These are phyloP conservation scores for Debaryomyces subglobosus DNA, from an alignment of 1,139 yeast species.

Conservation along the genomic window DNA sequence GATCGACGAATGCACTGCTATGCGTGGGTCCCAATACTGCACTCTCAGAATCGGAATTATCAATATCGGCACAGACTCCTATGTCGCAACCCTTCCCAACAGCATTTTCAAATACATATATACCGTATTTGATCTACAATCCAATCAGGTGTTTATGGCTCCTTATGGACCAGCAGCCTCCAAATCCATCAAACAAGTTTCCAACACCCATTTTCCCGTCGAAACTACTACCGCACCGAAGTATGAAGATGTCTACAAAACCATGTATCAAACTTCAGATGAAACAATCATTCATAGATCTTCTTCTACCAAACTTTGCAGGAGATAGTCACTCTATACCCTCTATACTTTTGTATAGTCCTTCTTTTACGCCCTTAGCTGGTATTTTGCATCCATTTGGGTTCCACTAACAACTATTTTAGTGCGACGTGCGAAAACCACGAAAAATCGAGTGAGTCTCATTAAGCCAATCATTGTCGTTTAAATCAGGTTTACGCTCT, in stretches of 20 bases:
- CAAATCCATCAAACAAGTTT: slow-evolving; percentile 5
- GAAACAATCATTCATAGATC: slow-evolving; percentile 15
- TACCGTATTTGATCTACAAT: slow-evolving; percentile 24
- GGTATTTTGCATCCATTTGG: not conserved
- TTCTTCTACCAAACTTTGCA: not conserved
- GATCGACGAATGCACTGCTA: slow-evolving; percentile 15
- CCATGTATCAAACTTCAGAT: slow-evolving; percentile 16
- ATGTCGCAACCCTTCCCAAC: slow-evolving; percentile 24
- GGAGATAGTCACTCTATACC: not conserved
- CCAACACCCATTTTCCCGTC: slow-evolving; percentile 17
- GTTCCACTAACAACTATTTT: not conserved
- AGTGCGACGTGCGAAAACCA: slow-evolving; percentile 3
- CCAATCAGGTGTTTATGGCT: slow-evolving; percentile 21
- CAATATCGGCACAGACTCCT: slow-evolving; percentile 19
- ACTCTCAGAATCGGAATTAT: slow-evolving; percentile 16
- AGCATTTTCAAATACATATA: slow-evolving; percentile 21
- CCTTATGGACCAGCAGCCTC: slow-evolving; percentile 11
- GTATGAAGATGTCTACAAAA: slow-evolving; percentile 18
- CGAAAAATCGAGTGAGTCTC: not conserved
- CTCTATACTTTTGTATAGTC: not conserved
- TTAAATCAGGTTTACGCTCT: slow-evolving; percentile 9
- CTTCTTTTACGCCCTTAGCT: not conserved
- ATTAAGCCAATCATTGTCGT: slow-evolving; percentile 8
- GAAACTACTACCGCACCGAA: slow-evolving; percentile 19
- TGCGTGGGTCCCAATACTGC: slow-evolving; percentile 18